Evolutionary conservation across 176 grass and related monocot genomes (phyloP), one percentile per base, ranked within the genome.

Genomic region (Oryza meridionalis): DNA sequence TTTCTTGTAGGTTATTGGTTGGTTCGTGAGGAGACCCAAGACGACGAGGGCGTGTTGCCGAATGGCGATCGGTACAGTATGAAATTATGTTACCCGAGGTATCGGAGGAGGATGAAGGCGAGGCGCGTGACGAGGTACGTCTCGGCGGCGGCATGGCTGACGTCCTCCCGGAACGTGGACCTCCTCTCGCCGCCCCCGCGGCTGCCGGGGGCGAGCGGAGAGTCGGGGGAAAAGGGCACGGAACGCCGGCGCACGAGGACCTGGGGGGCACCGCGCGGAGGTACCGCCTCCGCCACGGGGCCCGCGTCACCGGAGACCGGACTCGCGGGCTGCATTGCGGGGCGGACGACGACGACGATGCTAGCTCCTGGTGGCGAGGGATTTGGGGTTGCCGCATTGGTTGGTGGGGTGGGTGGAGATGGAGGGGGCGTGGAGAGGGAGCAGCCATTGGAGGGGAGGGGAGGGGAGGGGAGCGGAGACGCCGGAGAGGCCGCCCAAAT

Each of bases 41-140:
- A 38, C 37, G 37, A 38, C 1, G 37, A 40, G 38, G 38, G 1
- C 38, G 12, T 53, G 50, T 53, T 8, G 14, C 51, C 17, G 51
- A 55, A 55, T 55, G 45, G 0, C 17, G 40, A 68, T 58, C 1
- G 51, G 19, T 0, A 42, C 5, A 38, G 17, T n/a, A 6, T 37
- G 0, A 32, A 69, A 68, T 69, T 90, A 35, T 3, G 33, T 35
- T 35, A 98, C 96, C 96, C 96, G 69, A 98, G 96, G 73, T 89
- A 98, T 87, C 83, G 87, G 45, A 98, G 93, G 58, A 95, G 96
- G 42, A 63, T 87, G 84, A 98, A 86, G 4, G 96, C 78, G 64
- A 98, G 91, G 65, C 93, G 82, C 17, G 89, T 94, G 81, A 98
- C 84, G 75, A 95, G 93, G 86, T 92, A 98, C 14, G 96, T 95